Base-by-base conservation (phyloP, 192 early-diverging fungal species). In the Dissophora ornata region DNA sequence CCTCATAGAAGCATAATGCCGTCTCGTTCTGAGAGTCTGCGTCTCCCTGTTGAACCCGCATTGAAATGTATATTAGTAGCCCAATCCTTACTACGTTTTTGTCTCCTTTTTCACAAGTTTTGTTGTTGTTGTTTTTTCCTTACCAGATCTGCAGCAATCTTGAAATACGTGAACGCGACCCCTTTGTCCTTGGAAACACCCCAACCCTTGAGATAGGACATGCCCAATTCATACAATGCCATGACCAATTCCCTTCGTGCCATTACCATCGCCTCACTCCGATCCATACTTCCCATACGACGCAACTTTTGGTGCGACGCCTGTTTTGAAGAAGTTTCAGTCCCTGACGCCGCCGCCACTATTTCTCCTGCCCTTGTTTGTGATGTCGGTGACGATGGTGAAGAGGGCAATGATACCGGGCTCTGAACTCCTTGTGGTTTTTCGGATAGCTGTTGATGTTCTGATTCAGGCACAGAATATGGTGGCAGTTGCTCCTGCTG, bases 191-290 rank as follows among this genome's bases (percentile, higher is more conserved):
- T 89, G 57, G 84, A 67, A 9, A 92, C 92, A 54, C 93, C 93
- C 92, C 92, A 93, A 19, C 93, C 93, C 40, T 90, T 86, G 38
- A 84, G 83, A 46, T 83, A 90, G 57, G 85, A 85, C 75, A 86
- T 86, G 15, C 91, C 93, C 8, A 95, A 80, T 77, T 95, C 93
- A 61, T 92, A 92, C 57, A 95, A 86, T 4, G 93, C 93, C 84
- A 94, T 90, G 8, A 90, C 86, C 55, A 94, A 66, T 62, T 93
- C 93, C 28, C 85, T 82, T 5, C 81, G 80, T 25, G 88, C 87
- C 30, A 64, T 79, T n/a, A 52, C 36, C 45, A 67, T 77, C n/a
- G 73, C 73, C 29, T 66, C 57, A 16, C 24, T 62, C 4, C 65
- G 57, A 34, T 77, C 73, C 57, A 77, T 54, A 24, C 63, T 77